These are phyloP conservation scores for Nothophytophthora sp. DNA, from an alignment of 352 stramenopile species.

Conservation along the genomic window DNA sequence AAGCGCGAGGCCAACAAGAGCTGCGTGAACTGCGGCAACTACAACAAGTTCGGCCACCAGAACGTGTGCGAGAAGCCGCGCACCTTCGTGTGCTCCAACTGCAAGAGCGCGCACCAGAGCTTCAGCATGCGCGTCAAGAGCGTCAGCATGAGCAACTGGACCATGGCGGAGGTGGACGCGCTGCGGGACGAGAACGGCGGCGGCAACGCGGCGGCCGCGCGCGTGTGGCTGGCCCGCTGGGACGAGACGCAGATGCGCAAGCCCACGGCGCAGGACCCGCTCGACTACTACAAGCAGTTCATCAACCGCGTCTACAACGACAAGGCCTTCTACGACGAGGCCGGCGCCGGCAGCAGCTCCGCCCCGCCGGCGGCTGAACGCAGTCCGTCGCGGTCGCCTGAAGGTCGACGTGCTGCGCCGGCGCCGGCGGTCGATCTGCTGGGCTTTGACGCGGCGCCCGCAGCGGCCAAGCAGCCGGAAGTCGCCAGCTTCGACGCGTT, in stretches of 20 bases:
- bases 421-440: conserved; percentile 50
- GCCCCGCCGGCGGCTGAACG: too few relatives aligned
- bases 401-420: neutral
- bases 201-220: conserved; percentile 84
- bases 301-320: conserved; percentile 88
- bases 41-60: conserved; percentile 91
- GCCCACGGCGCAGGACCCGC: conserved; percentile 67
- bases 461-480: conserved; percentile 21
- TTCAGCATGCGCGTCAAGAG: conserved; percentile 95
- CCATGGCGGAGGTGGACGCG: conserved; percentile 87
- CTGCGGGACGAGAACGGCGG: conserved; percentile 85
- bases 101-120: conserved; percentile 95
- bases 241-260: conserved; percentile 72
- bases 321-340: conserved; percentile 71
- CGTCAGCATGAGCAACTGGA: conserved; percentile 96
- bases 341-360: conserved; percentile 6
- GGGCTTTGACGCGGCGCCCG: conserved; percentile 51
- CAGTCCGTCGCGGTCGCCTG: too few relatives aligned
- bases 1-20: conserved; percentile 85
- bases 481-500: conserved; percentile 49
- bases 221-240: conserved; percentile 89
- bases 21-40: conserved; percentile 84
- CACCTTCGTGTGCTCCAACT: conserved; percentile 95
- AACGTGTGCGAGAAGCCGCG: conserved; percentile 93
- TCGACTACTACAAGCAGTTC: conserved; percentile 88